Evolutionary conservation across 2,329 filamentous ascomycete genomes (phyloP).

Genomic region (Monilinia fructicola): DNA sequence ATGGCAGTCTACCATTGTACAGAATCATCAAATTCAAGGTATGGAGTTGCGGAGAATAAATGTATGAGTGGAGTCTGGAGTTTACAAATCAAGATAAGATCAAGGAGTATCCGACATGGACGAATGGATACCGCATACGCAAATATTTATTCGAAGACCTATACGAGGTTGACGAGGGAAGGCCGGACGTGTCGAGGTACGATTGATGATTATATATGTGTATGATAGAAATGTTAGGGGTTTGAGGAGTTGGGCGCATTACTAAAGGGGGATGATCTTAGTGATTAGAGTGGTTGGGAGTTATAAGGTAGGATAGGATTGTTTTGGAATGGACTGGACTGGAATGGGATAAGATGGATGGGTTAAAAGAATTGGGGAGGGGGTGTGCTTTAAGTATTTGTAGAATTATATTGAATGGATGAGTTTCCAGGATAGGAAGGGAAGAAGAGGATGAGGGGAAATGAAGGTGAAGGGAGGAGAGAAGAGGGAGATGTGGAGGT

Average conservation of each 20-base stretch:
- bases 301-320: slow-evolving; percentile 11
- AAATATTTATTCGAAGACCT: background rate
- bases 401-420: background rate
- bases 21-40: background rate
- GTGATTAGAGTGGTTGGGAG: background rate
- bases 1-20: background rate
- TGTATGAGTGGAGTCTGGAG: background rate
- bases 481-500: background rate
- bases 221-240: slow-evolving; percentile 10
- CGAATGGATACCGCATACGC: background rate
- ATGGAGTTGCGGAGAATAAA: background rate
- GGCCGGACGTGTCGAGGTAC: background rate
- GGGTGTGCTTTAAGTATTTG: background rate
- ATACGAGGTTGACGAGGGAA: background rate
- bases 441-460: background rate
- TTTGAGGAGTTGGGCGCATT: slow-evolving; percentile 1
- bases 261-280: background rate
- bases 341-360: background rate
- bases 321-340: background rate
- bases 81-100: background rate
- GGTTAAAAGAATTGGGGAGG: background rate
- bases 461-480: background rate
- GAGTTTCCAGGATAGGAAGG: background rate
- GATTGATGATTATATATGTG: slow-evolving; percentile 17
- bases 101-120: background rate